A percentile compares a stretch with the other conserved stretches of the same genome.
phyloP scores from a whole-genome alignment of 2,329 filamentous ascomycete species.

The Lecanicillium sp. region DNA sequence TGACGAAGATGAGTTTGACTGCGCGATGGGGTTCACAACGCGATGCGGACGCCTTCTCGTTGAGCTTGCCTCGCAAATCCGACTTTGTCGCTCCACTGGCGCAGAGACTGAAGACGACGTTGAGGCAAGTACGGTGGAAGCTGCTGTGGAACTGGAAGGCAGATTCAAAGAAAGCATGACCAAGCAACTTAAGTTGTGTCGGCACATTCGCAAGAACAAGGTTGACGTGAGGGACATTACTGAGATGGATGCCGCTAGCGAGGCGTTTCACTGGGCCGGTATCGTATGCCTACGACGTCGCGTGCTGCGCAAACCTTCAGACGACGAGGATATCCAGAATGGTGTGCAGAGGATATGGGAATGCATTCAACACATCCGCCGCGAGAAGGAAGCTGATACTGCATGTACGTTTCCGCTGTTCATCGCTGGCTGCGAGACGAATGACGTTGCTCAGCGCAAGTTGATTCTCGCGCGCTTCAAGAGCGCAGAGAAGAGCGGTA shows the following conservation, averaged over 20 bases:
- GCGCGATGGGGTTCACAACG: constrained; percentile 57
- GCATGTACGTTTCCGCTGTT: constrained; percentile 78
- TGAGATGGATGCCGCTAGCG: constrained; percentile 66
- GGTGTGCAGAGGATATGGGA: constrained; percentile 58
- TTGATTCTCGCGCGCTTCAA: constrained; percentile 61
- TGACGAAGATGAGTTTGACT: constrained; percentile 62
- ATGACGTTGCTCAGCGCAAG: constrained; percentile 46
- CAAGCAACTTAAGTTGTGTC: constrained; percentile 35
- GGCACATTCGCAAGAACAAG: constrained; percentile 41
- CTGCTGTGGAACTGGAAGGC: constrained; percentile 48
- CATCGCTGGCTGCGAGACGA: constrained; percentile 71
- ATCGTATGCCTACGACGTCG: constrained; percentile 70
- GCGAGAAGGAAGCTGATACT: constrained; percentile 65
- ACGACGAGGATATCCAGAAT: constrained; percentile 54
- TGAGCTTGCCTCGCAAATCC: constrained; percentile 2
- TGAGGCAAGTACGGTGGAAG: constrained; percentile 32
- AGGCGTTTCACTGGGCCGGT: constrained; percentile 74
- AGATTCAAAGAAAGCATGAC: constrained; percentile 55
- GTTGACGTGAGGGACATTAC: constrained; percentile 51
- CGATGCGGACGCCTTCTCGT: constrained; percentile 72
- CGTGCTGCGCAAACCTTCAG: constrained; percentile 56
- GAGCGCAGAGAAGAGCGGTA: constrained; percentile 64
- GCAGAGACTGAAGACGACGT: background rate
- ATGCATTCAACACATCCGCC: constrained; percentile 55
- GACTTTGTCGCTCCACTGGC: background rate